Percentiles rank a stretch among this genome's conserved stretches.
These are phyloP conservation scores for Plantago ovata DNA, from an alignment of 257 asterid genomes.

Conservation along the genomic window DNA sequence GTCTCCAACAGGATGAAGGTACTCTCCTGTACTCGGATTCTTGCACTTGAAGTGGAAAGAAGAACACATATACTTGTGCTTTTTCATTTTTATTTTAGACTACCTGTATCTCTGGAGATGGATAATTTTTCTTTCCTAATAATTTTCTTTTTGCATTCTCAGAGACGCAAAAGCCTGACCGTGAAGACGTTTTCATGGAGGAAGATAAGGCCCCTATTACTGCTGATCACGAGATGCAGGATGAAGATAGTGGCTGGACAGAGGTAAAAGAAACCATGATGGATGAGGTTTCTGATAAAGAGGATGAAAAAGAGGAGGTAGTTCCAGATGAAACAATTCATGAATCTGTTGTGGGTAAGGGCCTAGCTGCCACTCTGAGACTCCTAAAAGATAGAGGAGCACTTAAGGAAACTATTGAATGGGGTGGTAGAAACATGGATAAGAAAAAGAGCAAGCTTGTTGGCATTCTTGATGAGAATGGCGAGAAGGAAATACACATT, in stretches of 20 bases:
- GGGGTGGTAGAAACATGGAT: constrained; percentile 99
- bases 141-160: constrained; percentile 21
- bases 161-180: constrained; percentile 66
- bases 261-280: constrained; percentile 50
- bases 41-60: neutral
- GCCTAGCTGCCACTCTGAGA: constrained; percentile 72
- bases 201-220: constrained; percentile 59
- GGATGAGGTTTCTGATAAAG: constrained; percentile 36
- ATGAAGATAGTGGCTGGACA: constrained; percentile 56
- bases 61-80: neutral
- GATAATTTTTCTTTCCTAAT: neutral
- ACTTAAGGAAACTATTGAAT: constrained; percentile 80
- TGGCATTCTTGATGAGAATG: constrained; percentile 58
- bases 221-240: constrained; percentile 50
- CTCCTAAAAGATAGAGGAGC: constrained; percentile 83
- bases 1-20: constrained; percentile 94
- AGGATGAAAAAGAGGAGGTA: constrained; percentile 52
- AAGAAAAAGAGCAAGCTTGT: constrained; percentile 91
- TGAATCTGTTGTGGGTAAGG: constrained; percentile 89
- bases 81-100: neutral
- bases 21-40: too few relatives aligned
- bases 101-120: neutral
- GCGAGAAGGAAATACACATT: constrained; percentile 69
- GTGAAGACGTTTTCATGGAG: constrained; percentile 94
- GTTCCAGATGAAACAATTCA: constrained; percentile 74